These are phyloP conservation scores for Tetrapisispora nanseiensis DNA, from an alignment of 805 yeast species.

Conservation along the genomic window DNA sequence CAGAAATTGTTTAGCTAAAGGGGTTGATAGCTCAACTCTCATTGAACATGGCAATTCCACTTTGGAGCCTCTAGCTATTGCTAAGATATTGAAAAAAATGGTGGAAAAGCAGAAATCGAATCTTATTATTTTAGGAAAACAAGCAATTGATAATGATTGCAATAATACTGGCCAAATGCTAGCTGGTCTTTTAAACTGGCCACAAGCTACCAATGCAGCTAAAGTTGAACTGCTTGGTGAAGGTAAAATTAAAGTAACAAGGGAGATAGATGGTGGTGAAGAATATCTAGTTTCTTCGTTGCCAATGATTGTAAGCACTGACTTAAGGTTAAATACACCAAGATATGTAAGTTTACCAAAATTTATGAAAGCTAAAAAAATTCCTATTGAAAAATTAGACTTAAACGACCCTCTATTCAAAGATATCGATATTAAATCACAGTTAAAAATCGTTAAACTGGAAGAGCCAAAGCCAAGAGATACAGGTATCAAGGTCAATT, in stretches of 20 bases:
- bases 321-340: slow-evolving; percentile 87
- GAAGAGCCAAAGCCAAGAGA: slow-evolving; percentile 76
- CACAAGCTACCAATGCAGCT: slow-evolving; percentile 92
- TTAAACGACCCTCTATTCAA: slow-evolving; percentile 45
- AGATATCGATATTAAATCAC: slow-evolving; percentile 45
- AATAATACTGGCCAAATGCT: slow-evolving; percentile 96
- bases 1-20: slow-evolving; percentile 88
- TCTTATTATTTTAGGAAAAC: slow-evolving; percentile 85
- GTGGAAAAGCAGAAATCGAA: slow-evolving; percentile 65
- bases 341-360: slow-evolving; percentile 93
- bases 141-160: slow-evolving; percentile 91
- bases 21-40: slow-evolving; percentile 79
- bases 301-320: slow-evolving; percentile 86
- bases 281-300: slow-evolving; percentile 68
- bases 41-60: slow-evolving; percentile 40
- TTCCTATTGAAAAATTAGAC: slow-evolving; percentile 66
- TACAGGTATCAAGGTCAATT: slow-evolving; percentile 72
- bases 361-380: slow-evolving; percentile 97
- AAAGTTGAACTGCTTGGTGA: slow-evolving; percentile 58
- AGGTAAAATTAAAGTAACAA: slow-evolving; percentile 54
- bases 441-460: slow-evolving; percentile 61
- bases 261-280: slow-evolving; percentile 94
- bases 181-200: slow-evolving; percentile 90
- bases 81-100: slow-evolving; percentile 68
- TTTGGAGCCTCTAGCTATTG: slow-evolving; percentile 82